Base-by-base conservation (phyloP, 1,284 basidiomycete species). In the Trichosporon coremiiforme region DNA sequence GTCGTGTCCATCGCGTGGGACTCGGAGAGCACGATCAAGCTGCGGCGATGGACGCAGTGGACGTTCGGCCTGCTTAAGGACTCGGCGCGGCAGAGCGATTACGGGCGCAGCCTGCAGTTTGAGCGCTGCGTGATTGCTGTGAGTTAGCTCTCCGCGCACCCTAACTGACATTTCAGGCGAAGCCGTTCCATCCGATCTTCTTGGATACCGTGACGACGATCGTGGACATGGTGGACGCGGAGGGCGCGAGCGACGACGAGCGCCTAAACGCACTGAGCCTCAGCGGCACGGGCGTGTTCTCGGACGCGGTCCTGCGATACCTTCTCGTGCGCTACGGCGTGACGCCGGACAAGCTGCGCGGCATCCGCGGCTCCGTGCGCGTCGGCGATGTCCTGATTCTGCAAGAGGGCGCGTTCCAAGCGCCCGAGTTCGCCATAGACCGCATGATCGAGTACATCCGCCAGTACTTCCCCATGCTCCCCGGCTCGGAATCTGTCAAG, bases 371-470 rank as follows among this genome's bases (percentile, higher is more conserved):
- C 1, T 76, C 78, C 0, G 74, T 77, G 2, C 69, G 75, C 31
- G 67, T 81, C 6, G 80, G 80, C 22, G 80, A 81, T 55, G 75
- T 81, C 17, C 31, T 80, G 76, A 72, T 74, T 62, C 64, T 74
- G n/a, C 73, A 70, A 31, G 70, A 70, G 25, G 69, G 57, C 4
- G 70, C 73, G 2, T 55, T 70, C 25, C 53, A 53, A 7, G 73
- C 73, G 10, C 73, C 73, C 10, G 57, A 66, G 8, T 10, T 10
- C 4, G 73, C 69, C 2, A 65, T 68, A 17, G 33, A 35, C 22
- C 35, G 33, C 7, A 47, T 69, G 41, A 41, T 74, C 25, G 15
- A 17, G 7, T 68, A 71, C 36, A 66, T 74, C 17, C 69, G 63
- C 25, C 17, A 41, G 17, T 70, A 67, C 66, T 71, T 72, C 66